Percentiles rank a stretch among this genome's conserved stretches.
phyloP scores from a whole-genome alignment of 345 rosid species.

The Populus euphratica region DNA sequence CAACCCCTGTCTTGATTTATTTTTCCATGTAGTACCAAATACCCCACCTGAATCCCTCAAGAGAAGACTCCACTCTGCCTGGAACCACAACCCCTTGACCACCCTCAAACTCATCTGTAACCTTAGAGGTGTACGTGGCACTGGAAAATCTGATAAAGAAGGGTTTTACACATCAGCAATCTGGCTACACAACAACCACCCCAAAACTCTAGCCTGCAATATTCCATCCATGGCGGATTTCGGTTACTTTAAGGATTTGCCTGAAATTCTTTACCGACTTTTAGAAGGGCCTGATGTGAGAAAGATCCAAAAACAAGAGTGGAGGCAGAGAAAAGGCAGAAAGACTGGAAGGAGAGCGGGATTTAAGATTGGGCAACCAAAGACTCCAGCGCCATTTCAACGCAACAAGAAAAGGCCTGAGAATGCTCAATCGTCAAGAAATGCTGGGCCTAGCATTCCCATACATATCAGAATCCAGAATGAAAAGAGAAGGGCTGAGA shows the following conservation, averaged over 20 bases:
- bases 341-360: not conserved
- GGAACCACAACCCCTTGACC: conserved; percentile 49
- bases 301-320: conserved; percentile 34
- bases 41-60: conserved; percentile 32
- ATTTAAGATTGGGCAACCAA: not conserved
- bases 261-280: conserved; percentile 60
- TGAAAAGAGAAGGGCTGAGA: conserved; percentile 15
- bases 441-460: not conserved
- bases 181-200: conserved; percentile 57
- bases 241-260: conserved; percentile 65
- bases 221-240: conserved; percentile 34
- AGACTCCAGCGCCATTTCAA: not conserved
- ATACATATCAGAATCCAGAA: conserved; percentile 17
- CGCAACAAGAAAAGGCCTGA: not conserved
- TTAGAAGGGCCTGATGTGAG: conserved; percentile 45
- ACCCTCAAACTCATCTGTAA: conserved; percentile 61
- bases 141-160: conserved; percentile 59
- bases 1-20: conserved; percentile 59
- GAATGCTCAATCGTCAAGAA: not conserved
- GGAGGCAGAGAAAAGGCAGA: conserved; percentile 25
- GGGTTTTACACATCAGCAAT: conserved; percentile 57
- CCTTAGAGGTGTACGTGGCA: conserved; percentile 65
- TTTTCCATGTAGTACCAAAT: conserved; percentile 55
- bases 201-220: conserved; percentile 57
- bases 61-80: conserved; percentile 30